Conservation (phyloP, 257 asterid species). For the Solanum verrucosum region DNA sequence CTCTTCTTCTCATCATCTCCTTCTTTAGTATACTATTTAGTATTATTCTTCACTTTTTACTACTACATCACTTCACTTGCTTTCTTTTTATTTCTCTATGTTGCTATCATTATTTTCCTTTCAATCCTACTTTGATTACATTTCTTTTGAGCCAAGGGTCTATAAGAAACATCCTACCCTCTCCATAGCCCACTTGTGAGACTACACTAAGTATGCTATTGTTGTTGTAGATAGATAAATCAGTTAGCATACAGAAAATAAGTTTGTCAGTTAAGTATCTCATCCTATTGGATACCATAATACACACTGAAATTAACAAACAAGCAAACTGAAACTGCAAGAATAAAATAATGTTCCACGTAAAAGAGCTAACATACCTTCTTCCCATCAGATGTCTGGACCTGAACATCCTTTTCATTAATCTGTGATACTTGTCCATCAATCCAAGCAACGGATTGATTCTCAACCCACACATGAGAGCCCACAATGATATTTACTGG, state of each 20-base stretch:
- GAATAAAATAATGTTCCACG: not conserved
- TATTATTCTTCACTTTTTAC: not conserved
- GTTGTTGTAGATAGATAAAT: not conserved
- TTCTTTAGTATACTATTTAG: not conserved
- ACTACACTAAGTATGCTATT: not conserved
- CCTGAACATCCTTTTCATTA: not conserved
- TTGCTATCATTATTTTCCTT: not conserved
- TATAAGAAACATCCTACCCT: not conserved
- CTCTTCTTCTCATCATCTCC: not conserved
- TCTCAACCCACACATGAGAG: constrained; percentile 8
- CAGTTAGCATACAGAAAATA: not conserved
- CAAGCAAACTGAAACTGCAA: not conserved
- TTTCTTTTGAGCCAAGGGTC: not conserved
- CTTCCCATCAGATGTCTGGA: constrained; percentile 6
- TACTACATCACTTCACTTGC: not conserved
- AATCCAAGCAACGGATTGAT: not conserved
- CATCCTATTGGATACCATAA: not conserved
- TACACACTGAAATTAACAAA: not conserved
- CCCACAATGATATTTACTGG: constrained; percentile 10
- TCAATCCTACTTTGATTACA: not conserved
- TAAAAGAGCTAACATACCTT: not conserved
- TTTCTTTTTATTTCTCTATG: not conserved
- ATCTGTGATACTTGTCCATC: constrained; percentile 9
- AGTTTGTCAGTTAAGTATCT: not conserved
- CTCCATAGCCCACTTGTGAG: not conserved